These are phyloP conservation scores for Populus alba DNA, from an alignment of 345 rosid genomes.

Conservation along the genomic window DNA sequence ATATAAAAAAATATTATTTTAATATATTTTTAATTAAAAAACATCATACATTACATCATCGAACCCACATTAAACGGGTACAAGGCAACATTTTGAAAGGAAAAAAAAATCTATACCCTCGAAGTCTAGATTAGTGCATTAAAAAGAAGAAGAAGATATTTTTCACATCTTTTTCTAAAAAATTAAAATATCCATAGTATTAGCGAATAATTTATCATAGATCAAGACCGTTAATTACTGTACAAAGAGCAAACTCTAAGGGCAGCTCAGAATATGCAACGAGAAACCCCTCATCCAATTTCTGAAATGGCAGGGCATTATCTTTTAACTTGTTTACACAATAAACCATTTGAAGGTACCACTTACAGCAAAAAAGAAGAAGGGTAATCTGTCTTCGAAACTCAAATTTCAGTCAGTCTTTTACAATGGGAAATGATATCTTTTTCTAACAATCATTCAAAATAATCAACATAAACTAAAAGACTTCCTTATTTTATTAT, in stretches of 20 bases:
- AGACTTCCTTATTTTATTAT: too few species aligned
- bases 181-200: too few species aligned
- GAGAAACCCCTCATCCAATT: not conserved
- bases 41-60: too few species aligned
- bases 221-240: not conserved
- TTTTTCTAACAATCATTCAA: not conserved
- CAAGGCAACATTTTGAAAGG: too few species aligned
- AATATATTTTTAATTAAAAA: too few species aligned
- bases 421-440: not conserved
- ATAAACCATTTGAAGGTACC: not conserved
- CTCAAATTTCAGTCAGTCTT: not conserved
- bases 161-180: too few species aligned
- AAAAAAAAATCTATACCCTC: too few species aligned
- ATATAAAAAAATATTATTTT: too few species aligned
- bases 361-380: not conserved
- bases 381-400: not conserved
- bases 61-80: too few species aligned
- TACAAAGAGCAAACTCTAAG: not conserved
- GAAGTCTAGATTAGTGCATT: too few species aligned
- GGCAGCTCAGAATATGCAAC: not conserved
- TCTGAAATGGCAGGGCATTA: not conserved
- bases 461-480: too few species aligned
- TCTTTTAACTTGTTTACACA: not conserved
- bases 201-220: not conserved
- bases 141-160: too few species aligned